Evolutionary conservation across 352 stramenopile genomes (phyloP), one percentile per base, ranked within the genome.

Genomic region (Globisporangium acanthophoron): DNA sequence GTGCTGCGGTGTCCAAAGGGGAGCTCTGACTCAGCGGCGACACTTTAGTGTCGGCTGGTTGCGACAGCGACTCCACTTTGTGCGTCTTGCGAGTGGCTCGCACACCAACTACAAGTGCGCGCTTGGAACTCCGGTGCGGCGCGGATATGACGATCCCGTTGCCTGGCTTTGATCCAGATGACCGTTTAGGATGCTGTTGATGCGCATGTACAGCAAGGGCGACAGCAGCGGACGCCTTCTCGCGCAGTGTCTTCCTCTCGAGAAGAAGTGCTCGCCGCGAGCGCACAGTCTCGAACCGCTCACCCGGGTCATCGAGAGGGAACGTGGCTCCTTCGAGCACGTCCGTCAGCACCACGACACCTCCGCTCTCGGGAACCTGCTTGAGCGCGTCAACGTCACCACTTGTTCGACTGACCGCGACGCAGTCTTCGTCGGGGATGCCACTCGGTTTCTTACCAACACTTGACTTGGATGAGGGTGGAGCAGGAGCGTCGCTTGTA

Each of bases 221-320:
- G 11, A 41, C 24, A 29, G 18, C 41, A 35, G 44, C 16, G 11
- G 24, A 24, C 54, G 49, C 16, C 48, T 54, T 58, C 58, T 53
- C 51, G 3, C 44, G 54, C 5, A 35, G 50, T 27, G 31, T 54
- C 45, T 69, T 71, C 39, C 54, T 62, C 21, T 76, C 70, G 18
- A 66, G 47, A 33, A 73, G 29, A 8, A 74, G 39, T 16, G 62
- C 51, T 57, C 68, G 46, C 43, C 68, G 56, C 8, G 70, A 78
- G 9, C 64, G 64, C 37, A 78, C 70, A 39, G 62, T 76, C 39
- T 64, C 62, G 35, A 78, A 78, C 5, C 20, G 27, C 15, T 56
- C 48, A 6, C 31, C 27, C 9, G 61, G 9, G 52, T 65, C 61
- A 7, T 60, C 56, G 27, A 35, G 40, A 18, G 43, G 8, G 39